Evolutionary conservation across 106 monocot species (phyloP).

Genomic region (Phalaenopsis aphrodite): DNA sequence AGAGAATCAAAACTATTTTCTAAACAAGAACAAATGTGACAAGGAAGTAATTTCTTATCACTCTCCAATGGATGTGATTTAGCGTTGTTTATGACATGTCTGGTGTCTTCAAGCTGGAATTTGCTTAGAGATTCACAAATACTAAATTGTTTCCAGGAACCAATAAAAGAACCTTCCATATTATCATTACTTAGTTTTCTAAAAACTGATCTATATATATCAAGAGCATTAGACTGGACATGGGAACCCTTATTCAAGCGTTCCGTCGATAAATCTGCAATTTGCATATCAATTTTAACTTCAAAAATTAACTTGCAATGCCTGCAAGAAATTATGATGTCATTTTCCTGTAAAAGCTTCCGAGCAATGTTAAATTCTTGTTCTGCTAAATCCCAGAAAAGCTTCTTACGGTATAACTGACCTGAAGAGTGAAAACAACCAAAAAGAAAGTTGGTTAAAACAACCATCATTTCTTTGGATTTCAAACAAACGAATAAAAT

Average conservation of each 20-base stretch:
- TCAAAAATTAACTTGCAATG: slow-evolving; percentile 51
- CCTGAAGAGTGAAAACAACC: slow-evolving; percentile 29
- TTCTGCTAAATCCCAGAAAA: slow-evolving; percentile 55
- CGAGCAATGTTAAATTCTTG: slow-evolving; percentile 44
- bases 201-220: slow-evolving; percentile 41
- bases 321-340: slow-evolving; percentile 50
- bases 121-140: background rate
- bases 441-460: background rate
- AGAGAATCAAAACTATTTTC: background rate
- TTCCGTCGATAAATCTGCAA: slow-evolving; percentile 50
- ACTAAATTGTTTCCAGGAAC: background rate
- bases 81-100: background rate
- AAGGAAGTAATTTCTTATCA: slow-evolving; percentile 10
- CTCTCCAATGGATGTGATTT: background rate
- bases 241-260: slow-evolving; percentile 19
- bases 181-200: slow-evolving; percentile 33
- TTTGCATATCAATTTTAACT: slow-evolving; percentile 40
- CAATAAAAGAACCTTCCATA: background rate
- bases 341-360: slow-evolving; percentile 40
- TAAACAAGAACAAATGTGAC: slow-evolving; percentile 16
- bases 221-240: slow-evolving; percentile 23
- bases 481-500: slow-evolving; percentile 3
- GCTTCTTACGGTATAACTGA: slow-evolving; percentile 62
- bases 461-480: background rate
- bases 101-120: slow-evolving; percentile 1